These are phyloP conservation scores for Exsudoporus frostii DNA, from an alignment of 768 basidiomycete species.

Conservation along the genomic window DNA sequence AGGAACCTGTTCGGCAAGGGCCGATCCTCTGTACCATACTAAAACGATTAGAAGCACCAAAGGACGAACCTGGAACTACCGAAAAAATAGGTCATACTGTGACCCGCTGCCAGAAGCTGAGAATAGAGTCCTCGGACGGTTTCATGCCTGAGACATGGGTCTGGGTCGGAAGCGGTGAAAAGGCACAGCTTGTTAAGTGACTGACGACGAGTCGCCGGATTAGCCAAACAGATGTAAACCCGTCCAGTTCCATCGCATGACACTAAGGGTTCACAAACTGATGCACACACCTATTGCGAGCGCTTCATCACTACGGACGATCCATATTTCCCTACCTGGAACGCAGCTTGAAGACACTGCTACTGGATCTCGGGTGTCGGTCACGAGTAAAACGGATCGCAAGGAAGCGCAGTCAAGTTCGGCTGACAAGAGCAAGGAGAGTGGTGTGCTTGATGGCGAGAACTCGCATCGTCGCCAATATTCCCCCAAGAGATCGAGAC, in stretches of 20 bases:
- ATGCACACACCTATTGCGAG: neutral
- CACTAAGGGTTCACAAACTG: neutral
- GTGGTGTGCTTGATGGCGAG: neutral
- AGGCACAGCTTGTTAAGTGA: no score
- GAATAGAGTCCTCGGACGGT: no score
- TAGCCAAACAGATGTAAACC: neutral
- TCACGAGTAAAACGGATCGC: neutral
- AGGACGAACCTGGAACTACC: no score
- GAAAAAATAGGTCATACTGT: no score
- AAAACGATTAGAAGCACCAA: no score
- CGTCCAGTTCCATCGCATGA: no score
- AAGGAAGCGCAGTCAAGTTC: neutral
- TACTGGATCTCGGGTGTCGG: neutral
- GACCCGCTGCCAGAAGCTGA: no score
- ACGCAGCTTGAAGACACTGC: neutral
- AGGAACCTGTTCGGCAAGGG: conserved; percentile 81
- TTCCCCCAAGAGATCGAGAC: conserved; percentile 33
- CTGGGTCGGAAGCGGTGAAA: no score
- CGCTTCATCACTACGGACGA: neutral
- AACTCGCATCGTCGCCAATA: neutral
- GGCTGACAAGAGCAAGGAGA: neutral
- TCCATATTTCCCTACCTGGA: conserved; percentile 11
- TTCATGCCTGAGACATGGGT: no score
- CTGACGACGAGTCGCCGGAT: no score
- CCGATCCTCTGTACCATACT: conserved; percentile 81